phyloP scores from a whole-genome alignment of 2,329 filamentous ascomycete genomes.

The Alternaria viburni region DNA sequence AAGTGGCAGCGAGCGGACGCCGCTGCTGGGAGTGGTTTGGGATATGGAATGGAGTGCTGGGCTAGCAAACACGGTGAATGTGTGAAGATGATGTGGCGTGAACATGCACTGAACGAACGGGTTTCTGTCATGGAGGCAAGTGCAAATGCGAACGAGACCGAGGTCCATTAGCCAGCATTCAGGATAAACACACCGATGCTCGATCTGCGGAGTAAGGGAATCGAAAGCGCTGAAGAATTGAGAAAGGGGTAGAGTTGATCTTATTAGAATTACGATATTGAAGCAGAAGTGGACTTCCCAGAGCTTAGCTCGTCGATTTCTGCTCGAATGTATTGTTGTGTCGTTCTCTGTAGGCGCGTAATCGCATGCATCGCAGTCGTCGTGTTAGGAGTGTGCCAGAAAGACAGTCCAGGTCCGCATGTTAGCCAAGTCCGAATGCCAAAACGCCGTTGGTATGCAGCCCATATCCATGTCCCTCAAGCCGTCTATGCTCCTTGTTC shows the following conservation, averaged over 20 bases:
- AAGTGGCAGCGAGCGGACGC: background rate
- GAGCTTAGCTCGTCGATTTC: background rate
- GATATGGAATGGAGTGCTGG: background rate
- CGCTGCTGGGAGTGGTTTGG: background rate
- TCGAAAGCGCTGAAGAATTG: background rate
- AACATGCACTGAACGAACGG: background rate
- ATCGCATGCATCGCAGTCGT: slow-evolving; percentile 3
- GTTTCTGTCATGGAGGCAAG: background rate
- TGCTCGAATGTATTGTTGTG: background rate
- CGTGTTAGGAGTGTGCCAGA: background rate
- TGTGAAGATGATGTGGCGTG: slow-evolving; percentile 1
- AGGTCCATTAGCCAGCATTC: background rate
- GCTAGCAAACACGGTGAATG: background rate
- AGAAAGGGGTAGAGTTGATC: background rate
- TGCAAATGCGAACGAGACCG: background rate
- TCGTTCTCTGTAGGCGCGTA: background rate
- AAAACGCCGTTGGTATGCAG: slow-evolving; percentile 3
- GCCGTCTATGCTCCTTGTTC: background rate
- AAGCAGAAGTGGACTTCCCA: background rate
- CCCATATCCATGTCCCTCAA: background rate
- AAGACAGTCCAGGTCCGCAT: slow-evolving; percentile 22
- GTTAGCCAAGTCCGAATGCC: background rate
- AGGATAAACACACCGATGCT: background rate
- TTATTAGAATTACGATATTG: background rate
- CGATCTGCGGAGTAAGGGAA: background rate